Evolutionary conservation across 805 yeast genomes (phyloP).

Genomic region (Pichia gijzeniarum): DNA sequence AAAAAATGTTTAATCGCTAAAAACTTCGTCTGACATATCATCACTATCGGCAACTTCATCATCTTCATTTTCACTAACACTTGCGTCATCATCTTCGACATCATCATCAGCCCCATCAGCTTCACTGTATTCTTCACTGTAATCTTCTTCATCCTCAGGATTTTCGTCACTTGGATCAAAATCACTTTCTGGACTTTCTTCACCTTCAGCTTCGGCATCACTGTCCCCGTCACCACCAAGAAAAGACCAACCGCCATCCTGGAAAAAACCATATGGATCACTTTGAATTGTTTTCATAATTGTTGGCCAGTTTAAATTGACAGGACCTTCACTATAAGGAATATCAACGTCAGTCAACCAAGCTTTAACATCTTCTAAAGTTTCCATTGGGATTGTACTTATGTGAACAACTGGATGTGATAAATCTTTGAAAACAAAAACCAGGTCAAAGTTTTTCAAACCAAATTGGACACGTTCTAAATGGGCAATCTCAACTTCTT

Average conservation of each 20-base stretch:
- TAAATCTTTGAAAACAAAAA: constrained; percentile 93
- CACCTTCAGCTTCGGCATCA: constrained; percentile 54
- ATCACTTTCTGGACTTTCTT: constrained; percentile 58
- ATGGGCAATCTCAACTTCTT: constrained; percentile 90
- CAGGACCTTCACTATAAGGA: constrained; percentile 89
- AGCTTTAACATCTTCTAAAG: constrained; percentile 84
- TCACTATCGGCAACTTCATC: constrained; percentile 27
- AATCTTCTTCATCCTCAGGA: constrained; percentile 47
- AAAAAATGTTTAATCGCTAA: constrained; percentile 22
- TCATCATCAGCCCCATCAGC: constrained; percentile 21
- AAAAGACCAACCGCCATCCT: constrained; percentile 95
- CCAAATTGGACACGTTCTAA: constrained; percentile 97
- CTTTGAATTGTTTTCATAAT: constrained; percentile 90
- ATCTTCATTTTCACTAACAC: constrained; percentile 22
- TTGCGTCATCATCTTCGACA: constrained; percentile 20
- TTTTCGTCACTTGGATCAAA: constrained; percentile 62
- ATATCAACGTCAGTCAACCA: constrained; percentile 98
- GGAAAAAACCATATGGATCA: constrained; percentile 91
- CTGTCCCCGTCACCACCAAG: constrained; percentile 83
- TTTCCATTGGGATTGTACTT: constrained; percentile 90
- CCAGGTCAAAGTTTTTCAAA: constrained; percentile 90
- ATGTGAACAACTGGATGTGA: constrained; percentile 82
- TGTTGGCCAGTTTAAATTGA: constrained; percentile 91
- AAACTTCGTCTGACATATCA: constrained; percentile 26
- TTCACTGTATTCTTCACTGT: constrained; percentile 26